Evolutionary conservation across 441 rosid species (phyloP), one percentile per base, ranked within the genome.

Genomic region (Erodium chrysanthum): DNA sequence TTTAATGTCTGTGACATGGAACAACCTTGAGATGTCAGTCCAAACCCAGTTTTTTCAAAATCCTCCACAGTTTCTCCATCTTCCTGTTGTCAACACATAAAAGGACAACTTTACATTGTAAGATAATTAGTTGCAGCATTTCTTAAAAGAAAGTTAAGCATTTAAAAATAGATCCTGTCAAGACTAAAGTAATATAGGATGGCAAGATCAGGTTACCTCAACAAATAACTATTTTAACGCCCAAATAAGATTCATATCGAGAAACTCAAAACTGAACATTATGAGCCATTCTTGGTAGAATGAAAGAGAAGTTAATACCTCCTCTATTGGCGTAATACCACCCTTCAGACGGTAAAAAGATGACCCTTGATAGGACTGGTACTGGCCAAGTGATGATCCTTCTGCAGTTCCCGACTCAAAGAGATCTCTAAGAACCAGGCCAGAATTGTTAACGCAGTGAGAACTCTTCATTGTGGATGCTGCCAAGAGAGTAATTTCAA

Each of bases 391-490:
- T 75, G 87, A 84, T 72, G 98, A 80, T 60, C 86, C 91, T 61
- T 87, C 66, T 70, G 85, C 27, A 79, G 76, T 84, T 81, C 86
- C 92, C 23, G 93, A 83, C 66, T 88, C 90, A 33, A 91, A 80
- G 31, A 91, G 75, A 69, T 94, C 96, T 77, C 87, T 84, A 25
- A 94, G 94, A 73, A 91, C 96, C 83, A 89, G 78, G 64, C 85
- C 83, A 2, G 96, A 81, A 75, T 94, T 96, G 73, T 77, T 78
- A 73, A 76, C 77, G 81, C 81, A 71, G 17, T 79, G 83, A 80
- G 84, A 18, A 79, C 81, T 83, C 73, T 84, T 84, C 82, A 78
- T 60, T 66, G 94, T 86, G 65, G 91, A 77, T 71, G 86, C 79
- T 68, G 78, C 79, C 68, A 89, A 82, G 67, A 86, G 68, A 70